Evolutionary conservation across 2,329 filamentous ascomycete genomes (phyloP).

Genomic region (Clonostachys rhizophaga): DNA sequence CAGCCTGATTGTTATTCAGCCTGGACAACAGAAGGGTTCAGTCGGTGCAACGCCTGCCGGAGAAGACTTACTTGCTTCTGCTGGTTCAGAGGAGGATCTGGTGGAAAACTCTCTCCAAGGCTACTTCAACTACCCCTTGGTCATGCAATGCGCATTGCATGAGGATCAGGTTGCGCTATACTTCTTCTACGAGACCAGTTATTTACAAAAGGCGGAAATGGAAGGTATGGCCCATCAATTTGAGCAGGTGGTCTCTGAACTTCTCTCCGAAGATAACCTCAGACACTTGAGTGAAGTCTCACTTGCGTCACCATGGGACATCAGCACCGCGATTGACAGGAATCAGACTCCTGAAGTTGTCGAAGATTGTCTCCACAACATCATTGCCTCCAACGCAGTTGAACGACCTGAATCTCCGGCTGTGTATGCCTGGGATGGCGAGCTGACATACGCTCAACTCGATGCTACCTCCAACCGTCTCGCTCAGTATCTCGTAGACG

Average conservation of each 20-base stretch:
- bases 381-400: constrained; percentile 2
- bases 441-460: constrained; percentile 33
- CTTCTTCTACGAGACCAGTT: constrained; percentile 1
- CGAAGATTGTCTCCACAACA: constrained; percentile 2
- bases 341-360: neutral
- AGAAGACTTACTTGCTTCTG: neutral
- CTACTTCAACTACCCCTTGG: constrained; percentile 3
- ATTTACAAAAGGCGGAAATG: neutral
- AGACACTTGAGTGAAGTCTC: neutral
- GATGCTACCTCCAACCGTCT: constrained; percentile 29
- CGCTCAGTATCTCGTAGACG: constrained; percentile 21
- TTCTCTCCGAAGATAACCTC: neutral
- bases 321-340: constrained; percentile 24
- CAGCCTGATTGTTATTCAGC: constrained; percentile 8
- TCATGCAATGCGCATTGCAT: neutral
- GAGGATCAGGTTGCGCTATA: neutral
- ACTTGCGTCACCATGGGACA: constrained; percentile 1
- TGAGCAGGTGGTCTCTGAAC: neutral
- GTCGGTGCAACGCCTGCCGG: neutral
- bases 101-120: constrained; percentile 5
- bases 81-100: neutral
- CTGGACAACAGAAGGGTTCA: neutral
- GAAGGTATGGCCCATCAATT: neutral
- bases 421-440: constrained; percentile 36
- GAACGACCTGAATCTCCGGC: constrained; percentile 21